Evolutionary conservation across 179 eudicot genomes (phyloP).

Genomic region (Sideroxylon spinosum): DNA sequence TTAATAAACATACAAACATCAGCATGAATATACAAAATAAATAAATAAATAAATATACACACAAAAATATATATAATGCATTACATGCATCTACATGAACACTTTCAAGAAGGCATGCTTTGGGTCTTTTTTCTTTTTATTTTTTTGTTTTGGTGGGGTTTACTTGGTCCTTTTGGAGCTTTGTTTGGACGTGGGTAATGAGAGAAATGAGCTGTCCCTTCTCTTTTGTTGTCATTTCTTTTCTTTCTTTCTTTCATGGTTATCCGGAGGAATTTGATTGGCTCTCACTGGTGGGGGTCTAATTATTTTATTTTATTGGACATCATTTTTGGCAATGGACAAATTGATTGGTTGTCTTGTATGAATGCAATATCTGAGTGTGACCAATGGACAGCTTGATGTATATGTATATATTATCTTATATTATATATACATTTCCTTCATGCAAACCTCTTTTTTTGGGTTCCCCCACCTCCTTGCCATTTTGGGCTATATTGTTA

Average conservation of each 20-base stretch:
- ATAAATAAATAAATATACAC: not conserved
- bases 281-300: slow-evolving; percentile 1
- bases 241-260: slow-evolving; percentile 9
- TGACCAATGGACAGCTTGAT: too few species aligned
- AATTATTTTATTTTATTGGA: not conserved
- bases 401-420: too few species aligned
- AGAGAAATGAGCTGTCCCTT: slow-evolving; percentile 40
- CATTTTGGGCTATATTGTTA: too few species aligned
- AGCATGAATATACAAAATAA: not conserved
- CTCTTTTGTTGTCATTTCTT: not conserved
- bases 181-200: slow-evolving; percentile 22
- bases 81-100: slow-evolving; percentile 2
- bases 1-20: not conserved
- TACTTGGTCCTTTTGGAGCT: slow-evolving; percentile 4
- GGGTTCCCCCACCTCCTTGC: too few species aligned
- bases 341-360: not conserved
- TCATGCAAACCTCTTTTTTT: too few species aligned
- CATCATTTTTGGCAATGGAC: slow-evolving; percentile 17
- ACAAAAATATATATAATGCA: not conserved
- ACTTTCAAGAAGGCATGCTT: not conserved
- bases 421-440: too few species aligned
- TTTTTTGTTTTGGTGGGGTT: slow-evolving; percentile 25
- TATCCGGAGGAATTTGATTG: slow-evolving; percentile 21
- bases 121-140: not conserved
- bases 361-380: not conserved